A percentile compares a stretch with the other conserved stretches of the same genome.
These are phyloP conservation scores for Eucalyptus tenuipes DNA, from an alignment of 345 rosid species.

Conservation along the genomic window DNA sequence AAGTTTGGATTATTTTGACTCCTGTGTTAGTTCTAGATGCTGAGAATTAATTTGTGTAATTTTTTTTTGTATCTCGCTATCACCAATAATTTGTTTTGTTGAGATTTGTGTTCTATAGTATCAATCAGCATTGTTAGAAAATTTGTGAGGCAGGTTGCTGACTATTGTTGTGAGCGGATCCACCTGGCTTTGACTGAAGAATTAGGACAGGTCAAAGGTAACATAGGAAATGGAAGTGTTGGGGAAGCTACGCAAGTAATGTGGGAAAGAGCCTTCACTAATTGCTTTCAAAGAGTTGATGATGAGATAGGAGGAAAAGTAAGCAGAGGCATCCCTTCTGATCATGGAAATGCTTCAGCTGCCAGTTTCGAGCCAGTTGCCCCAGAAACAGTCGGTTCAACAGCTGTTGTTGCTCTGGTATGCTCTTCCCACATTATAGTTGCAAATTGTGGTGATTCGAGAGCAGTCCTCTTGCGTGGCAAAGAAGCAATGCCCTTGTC, in stretches of 20 bases:
- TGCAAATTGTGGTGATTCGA: slow-evolving; percentile 90
- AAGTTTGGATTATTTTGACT: not conserved
- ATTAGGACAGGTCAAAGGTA: slow-evolving; percentile 28
- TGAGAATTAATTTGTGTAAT: not conserved
- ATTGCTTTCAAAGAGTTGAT: slow-evolving; percentile 76
- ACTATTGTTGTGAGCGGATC: slow-evolving; percentile 66
- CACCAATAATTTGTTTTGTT: not conserved
- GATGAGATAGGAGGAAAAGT: slow-evolving; percentile 60
- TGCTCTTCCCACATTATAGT: slow-evolving; percentile 87
- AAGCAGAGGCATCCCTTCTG: slow-evolving; percentile 6
- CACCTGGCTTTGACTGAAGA: slow-evolving; percentile 76
- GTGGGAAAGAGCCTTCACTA: slow-evolving; percentile 64
- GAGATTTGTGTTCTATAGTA: slow-evolving; percentile 1
- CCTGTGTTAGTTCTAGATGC: not conserved
- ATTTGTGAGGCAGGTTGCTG: slow-evolving; percentile 64
- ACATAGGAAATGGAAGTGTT: slow-evolving; percentile 19
- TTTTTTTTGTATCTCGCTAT: not conserved
- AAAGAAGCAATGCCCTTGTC: slow-evolving; percentile 73
- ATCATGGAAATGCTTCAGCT: slow-evolving; percentile 14
- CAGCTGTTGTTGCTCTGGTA: slow-evolving; percentile 86
- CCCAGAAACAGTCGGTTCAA: slow-evolving; percentile 90
- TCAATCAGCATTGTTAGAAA: not conserved
- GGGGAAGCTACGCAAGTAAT: slow-evolving; percentile 39
- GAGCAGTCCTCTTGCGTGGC: slow-evolving; percentile 85
- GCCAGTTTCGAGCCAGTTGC: slow-evolving; percentile 43